Evolutionary conservation across 2,329 filamentous ascomycete genomes (phyloP).

Genomic region (Neopestalotiopsis rosae): DNA sequence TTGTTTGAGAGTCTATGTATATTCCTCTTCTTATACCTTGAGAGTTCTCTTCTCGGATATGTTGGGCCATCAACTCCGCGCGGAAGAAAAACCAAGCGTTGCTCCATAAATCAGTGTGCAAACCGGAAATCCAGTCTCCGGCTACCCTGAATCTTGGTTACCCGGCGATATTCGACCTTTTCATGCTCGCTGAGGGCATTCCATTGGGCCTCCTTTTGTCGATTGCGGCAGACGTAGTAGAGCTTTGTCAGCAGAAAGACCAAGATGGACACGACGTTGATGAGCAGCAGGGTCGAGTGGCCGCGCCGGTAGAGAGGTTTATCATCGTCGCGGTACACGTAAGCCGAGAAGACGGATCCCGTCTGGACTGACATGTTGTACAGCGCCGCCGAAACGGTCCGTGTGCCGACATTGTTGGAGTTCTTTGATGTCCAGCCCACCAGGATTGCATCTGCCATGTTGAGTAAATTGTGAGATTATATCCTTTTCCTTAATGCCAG

Average conservation of each 20-base stretch:
- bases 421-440: slow-evolving; percentile 65
- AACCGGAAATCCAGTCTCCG: slow-evolving; percentile 48
- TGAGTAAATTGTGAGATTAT: not conserved
- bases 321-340: slow-evolving; percentile 61
- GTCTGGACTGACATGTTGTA: slow-evolving; percentile 56
- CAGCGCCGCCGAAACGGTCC: slow-evolving; percentile 62
- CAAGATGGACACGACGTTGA: slow-evolving; percentile 54
- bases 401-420: slow-evolving; percentile 62
- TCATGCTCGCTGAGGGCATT: slow-evolving; percentile 52
- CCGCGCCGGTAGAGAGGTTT: slow-evolving; percentile 59
- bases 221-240: slow-evolving; percentile 59
- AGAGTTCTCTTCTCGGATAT: not conserved
- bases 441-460: slow-evolving; percentile 55
- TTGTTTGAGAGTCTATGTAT: not conserved
- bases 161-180: slow-evolving; percentile 51
- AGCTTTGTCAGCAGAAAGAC: slow-evolving; percentile 56
- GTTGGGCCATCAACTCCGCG: not conserved
- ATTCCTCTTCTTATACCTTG: not conserved
- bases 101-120: slow-evolving; percentile 35
- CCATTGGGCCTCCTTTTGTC: slow-evolving; percentile 51
- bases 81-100: not conserved
- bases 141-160: slow-evolving; percentile 46
- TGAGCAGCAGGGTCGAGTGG: slow-evolving; percentile 57
- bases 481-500: not conserved
- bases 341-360: slow-evolving; percentile 39